Conservation (phyloP, 805 yeast species). For the Dipodascus albidus region DNA sequence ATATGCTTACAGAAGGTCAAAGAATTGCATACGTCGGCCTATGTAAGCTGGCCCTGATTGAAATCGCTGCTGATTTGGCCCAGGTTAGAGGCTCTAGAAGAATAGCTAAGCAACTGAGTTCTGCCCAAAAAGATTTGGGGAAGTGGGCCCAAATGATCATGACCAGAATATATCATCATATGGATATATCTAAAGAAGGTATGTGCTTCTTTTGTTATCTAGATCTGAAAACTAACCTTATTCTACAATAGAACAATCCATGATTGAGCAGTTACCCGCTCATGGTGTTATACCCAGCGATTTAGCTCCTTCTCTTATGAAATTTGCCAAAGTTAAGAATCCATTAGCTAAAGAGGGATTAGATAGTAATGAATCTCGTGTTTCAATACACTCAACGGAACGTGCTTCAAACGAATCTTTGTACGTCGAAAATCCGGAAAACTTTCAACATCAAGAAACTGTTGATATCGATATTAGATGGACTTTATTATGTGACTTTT, state of each 20-base stretch:
- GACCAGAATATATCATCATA: slow-evolving; percentile 63
- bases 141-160: slow-evolving; percentile 73
- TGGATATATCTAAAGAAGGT: slow-evolving; percentile 54
- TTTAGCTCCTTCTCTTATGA: slow-evolving; percentile 50
- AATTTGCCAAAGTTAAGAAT: slow-evolving; percentile 38
- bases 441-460: slow-evolving; percentile 15
- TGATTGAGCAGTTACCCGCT: slow-evolving; percentile 76
- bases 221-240: slow-evolving; percentile 2
- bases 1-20: slow-evolving; percentile 71
- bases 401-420: slow-evolving; percentile 9
- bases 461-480: slow-evolving; percentile 72
- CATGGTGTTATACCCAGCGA: slow-evolving; percentile 76
- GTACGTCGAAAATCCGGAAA: slow-evolving; percentile 12
- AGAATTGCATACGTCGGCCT: slow-evolving; percentile 88
- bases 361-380: not conserved
- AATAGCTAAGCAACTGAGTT: slow-evolving; percentile 46
- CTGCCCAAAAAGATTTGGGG: slow-evolving; percentile 66
- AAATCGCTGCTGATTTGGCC: slow-evolving; percentile 75
- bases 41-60: slow-evolving; percentile 60
- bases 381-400: not conserved
- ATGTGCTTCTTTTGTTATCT: not conserved
- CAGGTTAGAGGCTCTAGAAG: slow-evolving; percentile 30
- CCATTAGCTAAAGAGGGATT: slow-evolving; percentile 26
- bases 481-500: slow-evolving; percentile 89
- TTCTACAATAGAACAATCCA: slow-evolving; percentile 48